Evolutionary conservation across 129 eudicot genomes (phyloP), one percentile per base, ranked within the genome.

Genomic region (Flaveria robusta): DNA sequence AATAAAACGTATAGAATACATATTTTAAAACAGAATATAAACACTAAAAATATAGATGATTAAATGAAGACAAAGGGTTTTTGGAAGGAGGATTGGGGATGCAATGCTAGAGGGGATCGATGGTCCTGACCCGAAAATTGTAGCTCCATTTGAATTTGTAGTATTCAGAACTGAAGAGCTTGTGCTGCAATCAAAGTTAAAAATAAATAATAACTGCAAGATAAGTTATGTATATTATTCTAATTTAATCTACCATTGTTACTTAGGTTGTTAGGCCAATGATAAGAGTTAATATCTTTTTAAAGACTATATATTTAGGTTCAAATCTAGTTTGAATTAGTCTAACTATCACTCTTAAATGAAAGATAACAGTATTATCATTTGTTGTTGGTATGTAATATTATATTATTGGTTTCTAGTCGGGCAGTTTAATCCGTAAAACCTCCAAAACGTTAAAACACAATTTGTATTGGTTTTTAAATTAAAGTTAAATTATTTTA

Each of bases 41-140:
- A 55, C 37, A 46, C 39, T 66, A 1, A 66, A 54, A 45, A 66
- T 73, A 54, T 20, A 55, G 50, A 66, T 66, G 18, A 54, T 26
- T 12, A 66, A 66, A 12, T 19, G 55, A 60, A 78, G 34, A 49
- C 42, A 43, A 12, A 71, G 65, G 50, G 45, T 50, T 7, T 42
- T 14, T 27, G 75, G n/a, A 27, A 29, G 18, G 15, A 29, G 70
- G 70, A 15, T 43, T 29, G 69, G 52, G n/a, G 87, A 68, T 45
- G 84, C 84, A 19, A 71, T 68, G 70, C 81, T 85, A 6, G 82
- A 52, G 18, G 96, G 96, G 27, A 81, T 81, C 7, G 82, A 46
- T 11, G 97, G 97, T 69, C 96, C 93, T 2, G 89, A 89, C 29
- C 98, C 97, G 70, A 88, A 94, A 74, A 94, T 86, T 59, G 90